Conservation (phyloP, 257 asterid genomes). For the Gynochthodes officinalis region DNA sequence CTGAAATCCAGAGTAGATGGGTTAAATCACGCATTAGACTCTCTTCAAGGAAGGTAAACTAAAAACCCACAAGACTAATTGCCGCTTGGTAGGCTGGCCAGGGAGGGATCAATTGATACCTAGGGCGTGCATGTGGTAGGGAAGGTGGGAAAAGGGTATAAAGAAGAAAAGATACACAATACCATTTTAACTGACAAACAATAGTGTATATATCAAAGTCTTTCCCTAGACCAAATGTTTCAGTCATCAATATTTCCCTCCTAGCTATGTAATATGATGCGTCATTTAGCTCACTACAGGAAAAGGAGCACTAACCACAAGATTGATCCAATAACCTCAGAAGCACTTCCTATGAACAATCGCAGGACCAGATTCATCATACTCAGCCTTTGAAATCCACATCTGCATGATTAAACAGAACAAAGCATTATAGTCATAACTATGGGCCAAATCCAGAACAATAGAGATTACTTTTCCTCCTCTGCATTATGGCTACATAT, state of each 20-base stretch:
- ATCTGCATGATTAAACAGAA: slow-evolving; percentile 32
- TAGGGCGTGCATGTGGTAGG: too few species aligned
- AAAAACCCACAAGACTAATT: neutral
- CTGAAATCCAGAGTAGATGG: neutral
- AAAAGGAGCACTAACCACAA: slow-evolving; percentile 5
- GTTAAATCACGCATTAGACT: neutral
- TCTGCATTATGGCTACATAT: neutral
- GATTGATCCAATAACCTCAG: slow-evolving; percentile 18
- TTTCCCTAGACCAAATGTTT: neutral
- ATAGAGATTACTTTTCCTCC: neutral
- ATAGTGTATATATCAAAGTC: neutral
- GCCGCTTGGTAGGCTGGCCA: too few species aligned
- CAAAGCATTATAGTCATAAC: neutral
- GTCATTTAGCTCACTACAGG: neutral
- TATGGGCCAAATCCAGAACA: neutral
- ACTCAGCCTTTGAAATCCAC: slow-evolving; percentile 61
- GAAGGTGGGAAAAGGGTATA: too few species aligned
- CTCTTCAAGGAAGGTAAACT: neutral
- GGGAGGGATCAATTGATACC: neutral
- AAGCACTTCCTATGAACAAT: slow-evolving; percentile 67
- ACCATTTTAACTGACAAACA: neutral
- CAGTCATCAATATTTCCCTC: neutral
- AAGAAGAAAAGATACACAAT: too few species aligned
- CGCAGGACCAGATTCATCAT: slow-evolving; percentile 60
- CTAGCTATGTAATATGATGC: neutral